Evolutionary conservation across 1,284 basidiomycete genomes (phyloP).

Genomic region (Trichosporon sp.): DNA sequence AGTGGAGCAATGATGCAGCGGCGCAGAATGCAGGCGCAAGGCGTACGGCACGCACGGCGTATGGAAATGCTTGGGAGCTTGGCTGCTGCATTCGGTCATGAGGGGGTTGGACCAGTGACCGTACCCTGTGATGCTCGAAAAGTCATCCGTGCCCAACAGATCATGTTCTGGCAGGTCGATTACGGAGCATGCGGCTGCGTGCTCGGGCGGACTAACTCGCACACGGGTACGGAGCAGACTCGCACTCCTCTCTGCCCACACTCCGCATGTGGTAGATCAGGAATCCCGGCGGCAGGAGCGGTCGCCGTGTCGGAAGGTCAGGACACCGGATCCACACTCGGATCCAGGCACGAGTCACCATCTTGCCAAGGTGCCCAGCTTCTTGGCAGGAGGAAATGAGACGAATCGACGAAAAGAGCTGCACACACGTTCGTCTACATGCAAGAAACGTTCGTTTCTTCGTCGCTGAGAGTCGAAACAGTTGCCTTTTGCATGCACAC

Average conservation of each 20-base stretch:
- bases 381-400: neutral
- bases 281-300: too few relatives aligned
- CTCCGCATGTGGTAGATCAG: neutral
- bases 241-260: too few relatives aligned
- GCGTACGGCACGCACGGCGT: neutral
- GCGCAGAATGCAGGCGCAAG: neutral
- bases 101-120: neutral
- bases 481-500: neutral
- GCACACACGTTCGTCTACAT: slow-evolving; percentile 3
- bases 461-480: neutral
- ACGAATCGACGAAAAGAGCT: slow-evolving; percentile 7
- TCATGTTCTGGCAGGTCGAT: neutral
- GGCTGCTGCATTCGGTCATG: neutral
- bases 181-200: neutral
- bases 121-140: too few relatives aligned
- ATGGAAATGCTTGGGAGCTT: neutral
- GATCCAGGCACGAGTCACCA: slow-evolving; percentile 4
- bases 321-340: neutral
- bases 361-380: neutral
- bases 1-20: neutral
- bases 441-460: neutral
- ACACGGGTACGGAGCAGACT: neutral
- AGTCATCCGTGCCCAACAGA: too few relatives aligned
- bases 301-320: neutral
- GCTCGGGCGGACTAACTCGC: slow-evolving; percentile 15